Conservation (phyloP, 2,329 filamentous ascomycete species). For the Coniochaeta sp. region DNA sequence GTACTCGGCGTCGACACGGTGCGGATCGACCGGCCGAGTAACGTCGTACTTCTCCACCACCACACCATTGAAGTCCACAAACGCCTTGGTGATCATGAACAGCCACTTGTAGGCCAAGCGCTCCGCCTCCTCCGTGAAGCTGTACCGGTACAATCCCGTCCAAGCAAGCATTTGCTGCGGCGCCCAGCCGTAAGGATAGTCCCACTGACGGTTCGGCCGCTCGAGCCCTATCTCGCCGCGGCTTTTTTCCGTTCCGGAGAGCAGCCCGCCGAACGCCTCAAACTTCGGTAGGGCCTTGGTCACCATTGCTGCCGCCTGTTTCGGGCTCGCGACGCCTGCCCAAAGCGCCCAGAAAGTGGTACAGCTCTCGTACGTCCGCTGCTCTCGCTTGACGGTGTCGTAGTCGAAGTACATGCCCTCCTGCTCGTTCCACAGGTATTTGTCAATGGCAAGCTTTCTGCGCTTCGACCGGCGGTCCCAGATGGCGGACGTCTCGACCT, state of each 20-base stretch:
- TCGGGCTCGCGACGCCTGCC: slow-evolving; percentile 80
- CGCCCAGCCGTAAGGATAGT: slow-evolving; percentile 97
- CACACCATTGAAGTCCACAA: slow-evolving; percentile 96
- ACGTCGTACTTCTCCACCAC: slow-evolving; percentile 99
- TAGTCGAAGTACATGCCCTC: slow-evolving; percentile 99
- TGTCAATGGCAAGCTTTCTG: slow-evolving; percentile 80
- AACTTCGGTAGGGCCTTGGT: slow-evolving; percentile 76
- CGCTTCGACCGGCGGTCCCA: slow-evolving; percentile 88
- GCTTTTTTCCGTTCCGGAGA: slow-evolving; percentile 85
- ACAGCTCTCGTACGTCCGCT: slow-evolving; percentile 78
- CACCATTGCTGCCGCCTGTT: slow-evolving; percentile 80
- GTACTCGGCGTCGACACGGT: slow-evolving; percentile 93
- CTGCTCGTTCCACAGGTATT: slow-evolving; percentile 87
- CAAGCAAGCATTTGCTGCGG: slow-evolving; percentile 98
- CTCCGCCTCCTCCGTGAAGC: slow-evolving; percentile 84
- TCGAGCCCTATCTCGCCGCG: slow-evolving; percentile 73
- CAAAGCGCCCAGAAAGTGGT: slow-evolving; percentile 98
- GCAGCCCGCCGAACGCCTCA: slow-evolving; percentile 78
- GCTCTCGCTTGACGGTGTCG: slow-evolving; percentile 73
- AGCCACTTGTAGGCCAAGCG: slow-evolving; percentile 92
- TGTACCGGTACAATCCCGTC: slow-evolving; percentile 86
- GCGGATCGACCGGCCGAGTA: slow-evolving; percentile 79
- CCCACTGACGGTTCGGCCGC: slow-evolving; percentile 94
- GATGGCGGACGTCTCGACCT: slow-evolving; percentile 71
- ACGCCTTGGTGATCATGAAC: slow-evolving; percentile 97